Evolutionary conservation across 2,329 filamentous ascomycete genomes (phyloP).

Genomic region (Colletotrichum chlorophyti): DNA sequence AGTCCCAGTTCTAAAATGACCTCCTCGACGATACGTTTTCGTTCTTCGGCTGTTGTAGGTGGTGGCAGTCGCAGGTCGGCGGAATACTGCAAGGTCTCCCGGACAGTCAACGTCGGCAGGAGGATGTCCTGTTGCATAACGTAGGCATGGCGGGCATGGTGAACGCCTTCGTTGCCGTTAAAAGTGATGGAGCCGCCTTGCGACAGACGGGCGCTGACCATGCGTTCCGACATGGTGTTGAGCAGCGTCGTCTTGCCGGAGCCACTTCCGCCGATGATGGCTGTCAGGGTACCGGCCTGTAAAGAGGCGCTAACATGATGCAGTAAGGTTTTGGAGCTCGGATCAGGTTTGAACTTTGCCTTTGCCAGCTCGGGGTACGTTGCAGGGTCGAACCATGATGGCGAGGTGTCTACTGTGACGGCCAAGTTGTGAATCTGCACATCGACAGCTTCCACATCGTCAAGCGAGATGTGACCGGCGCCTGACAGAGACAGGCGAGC

Average conservation of each 20-base stretch:
- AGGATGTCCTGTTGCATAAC: conserved; percentile 81
- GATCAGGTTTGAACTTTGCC: conserved; percentile 43
- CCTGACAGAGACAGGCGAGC: conserved; percentile 39
- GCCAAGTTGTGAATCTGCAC: conserved; percentile 60
- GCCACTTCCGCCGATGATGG: conserved; percentile 78
- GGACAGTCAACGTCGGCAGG: conserved; percentile 75
- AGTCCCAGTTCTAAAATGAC: conserved; percentile 78
- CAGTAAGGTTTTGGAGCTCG: conserved; percentile 60
- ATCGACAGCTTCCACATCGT: conserved; percentile 62
- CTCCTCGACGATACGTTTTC: conserved; percentile 72
- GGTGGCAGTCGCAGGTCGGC: conserved; percentile 74
- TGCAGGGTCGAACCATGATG: conserved; percentile 56
- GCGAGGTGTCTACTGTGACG: conserved; percentile 65
- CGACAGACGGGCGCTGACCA: conserved; percentile 59
- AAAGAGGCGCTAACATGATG: conserved; percentile 70
- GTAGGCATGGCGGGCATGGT: conserved; percentile 68
- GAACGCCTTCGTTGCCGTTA: conserved; percentile 62
- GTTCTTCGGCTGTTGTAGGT: conserved; percentile 64
- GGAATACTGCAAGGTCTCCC: conserved; percentile 77
- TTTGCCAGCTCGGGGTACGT: conserved; percentile 52
- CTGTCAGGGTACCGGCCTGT: conserved; percentile 71
- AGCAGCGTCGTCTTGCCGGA: conserved; percentile 76
- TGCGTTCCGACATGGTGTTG: conserved; percentile 74
- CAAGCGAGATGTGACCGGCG: conserved; percentile 48
- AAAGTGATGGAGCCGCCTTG: conserved; percentile 65